A percentile compares a stretch with the other conserved stretches of the same genome.
These are phyloP conservation scores for Populus nigra DNA, from an alignment of 345 rosid genomes.

Conservation along the genomic window DNA sequence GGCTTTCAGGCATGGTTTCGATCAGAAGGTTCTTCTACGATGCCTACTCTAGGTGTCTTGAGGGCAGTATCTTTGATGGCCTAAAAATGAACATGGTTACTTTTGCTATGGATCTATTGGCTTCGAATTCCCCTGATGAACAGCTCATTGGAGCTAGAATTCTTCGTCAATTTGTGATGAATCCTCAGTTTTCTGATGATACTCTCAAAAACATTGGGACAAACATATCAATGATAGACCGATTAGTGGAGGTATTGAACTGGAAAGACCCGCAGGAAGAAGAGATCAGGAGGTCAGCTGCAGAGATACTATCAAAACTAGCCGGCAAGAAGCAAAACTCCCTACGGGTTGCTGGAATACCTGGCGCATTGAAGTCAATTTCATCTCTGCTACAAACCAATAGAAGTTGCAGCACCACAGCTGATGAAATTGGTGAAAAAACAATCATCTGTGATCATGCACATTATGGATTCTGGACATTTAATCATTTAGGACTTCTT, in stretches of 20 bases:
- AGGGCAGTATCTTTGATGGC: slow-evolving; percentile 86
- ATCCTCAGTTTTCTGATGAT: slow-evolving; percentile 52
- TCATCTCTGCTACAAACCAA: slow-evolving; percentile 71
- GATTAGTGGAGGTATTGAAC: slow-evolving; percentile 84
- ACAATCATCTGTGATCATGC: slow-evolving; percentile 36
- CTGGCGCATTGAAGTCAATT: slow-evolving; percentile 92
- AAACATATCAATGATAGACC: slow-evolving; percentile 54
- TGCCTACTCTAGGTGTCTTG: slow-evolving; percentile 73
- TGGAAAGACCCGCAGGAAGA: slow-evolving; percentile 90
- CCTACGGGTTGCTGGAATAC: slow-evolving; percentile 71
- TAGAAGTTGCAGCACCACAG: slow-evolving; percentile 41
- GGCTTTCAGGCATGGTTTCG: slow-evolving; percentile 58
- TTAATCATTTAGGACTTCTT: slow-evolving; percentile 75
- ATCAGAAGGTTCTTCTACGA: slow-evolving; percentile 79
- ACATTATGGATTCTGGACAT: slow-evolving; percentile 60
- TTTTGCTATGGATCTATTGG: slow-evolving; percentile 69
- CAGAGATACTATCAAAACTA: slow-evolving; percentile 65
- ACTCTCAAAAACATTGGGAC: slow-evolving; percentile 84
- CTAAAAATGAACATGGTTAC: slow-evolving; percentile 81
- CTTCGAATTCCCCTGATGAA: slow-evolving; percentile 72
- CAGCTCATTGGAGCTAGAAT: slow-evolving; percentile 75
- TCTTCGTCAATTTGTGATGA: slow-evolving; percentile 53
- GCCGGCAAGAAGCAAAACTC: slow-evolving; percentile 80
- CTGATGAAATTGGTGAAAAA: slow-evolving; percentile 77
- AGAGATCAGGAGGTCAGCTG: slow-evolving; percentile 71